Base-by-base conservation (phyloP, 441 rosid species). In the Pelargonium myrrhifolium region DNA sequence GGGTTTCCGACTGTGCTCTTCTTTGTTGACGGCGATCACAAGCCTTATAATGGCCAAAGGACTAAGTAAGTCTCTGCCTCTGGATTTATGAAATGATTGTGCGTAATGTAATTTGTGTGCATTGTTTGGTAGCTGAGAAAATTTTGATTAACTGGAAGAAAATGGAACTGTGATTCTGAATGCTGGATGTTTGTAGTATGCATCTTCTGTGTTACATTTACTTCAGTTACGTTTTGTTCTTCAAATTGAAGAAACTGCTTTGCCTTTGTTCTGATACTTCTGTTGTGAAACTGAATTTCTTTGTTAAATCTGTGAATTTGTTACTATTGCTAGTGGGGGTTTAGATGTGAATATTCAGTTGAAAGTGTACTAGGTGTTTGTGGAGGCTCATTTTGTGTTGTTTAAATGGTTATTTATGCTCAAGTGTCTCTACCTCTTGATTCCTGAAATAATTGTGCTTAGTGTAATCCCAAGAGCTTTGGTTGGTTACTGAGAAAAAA, bases 1-100 rank as follows among this genome's bases (percentile, higher is more conserved):
- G 99, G 99, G 9, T 94, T 89, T 10, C 99, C 99, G 0, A 92
- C 97, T 9, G 69, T 94, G 22, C 75, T 71, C 7, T 88, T 89
- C 82, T 94, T 94, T 14, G 79, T 84, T 4, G 98, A 94, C 62
- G 98, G 99, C 20, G 89, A 78, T n/a, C 94, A 83, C 70, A 92
- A 81, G 80, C 83, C 91, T 37, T 92, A 92, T 67, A 65, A 79
- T 53, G 97, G 97, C 20, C 96, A 83, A 10, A 83, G 99, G 64
- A 92, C 82, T 66, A 94, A 87, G 99, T 94, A 77, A 85, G 93
- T 74, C 42, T 28, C 31, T 28, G 31, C 37, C 37, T 31, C 37
- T 31, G 4, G 37, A 31, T 31, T 31, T 5, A 31, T 31, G 37
- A 31, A 31, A 31, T 31, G 37, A 31, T 31, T 31, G 37, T 31